A percentile compares a stretch with the other conserved stretches of the same genome.
These are phyloP conservation scores for Curvularia sp. DNA, from an alignment of 2,329 filamentous ascomycete genomes.

Conservation along the genomic window DNA sequence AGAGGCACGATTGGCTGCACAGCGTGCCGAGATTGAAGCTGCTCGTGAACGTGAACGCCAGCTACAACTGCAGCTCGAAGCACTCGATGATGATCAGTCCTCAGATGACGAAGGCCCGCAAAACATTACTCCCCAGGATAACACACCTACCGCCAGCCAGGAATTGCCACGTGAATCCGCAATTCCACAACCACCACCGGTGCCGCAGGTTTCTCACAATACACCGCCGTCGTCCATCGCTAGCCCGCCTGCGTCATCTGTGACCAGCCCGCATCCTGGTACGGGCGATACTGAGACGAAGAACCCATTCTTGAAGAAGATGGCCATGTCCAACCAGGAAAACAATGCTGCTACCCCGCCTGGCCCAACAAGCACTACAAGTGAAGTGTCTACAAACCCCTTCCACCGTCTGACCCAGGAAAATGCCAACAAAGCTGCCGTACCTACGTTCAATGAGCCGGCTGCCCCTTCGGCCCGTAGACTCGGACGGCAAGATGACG, in stretches of 20 bases:
- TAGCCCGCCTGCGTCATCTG: constrained; percentile 57
- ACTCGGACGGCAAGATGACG: constrained; percentile 65
- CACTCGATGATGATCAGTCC: constrained; percentile 68
- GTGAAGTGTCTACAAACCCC: constrained; percentile 77
- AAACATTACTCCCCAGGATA: constrained; percentile 69
- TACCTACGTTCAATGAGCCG: constrained; percentile 52
- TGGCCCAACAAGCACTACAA: constrained; percentile 50
- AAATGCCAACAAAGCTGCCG: constrained; percentile 57
- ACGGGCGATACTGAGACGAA: constrained; percentile 77
- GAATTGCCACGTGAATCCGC: constrained; percentile 54
- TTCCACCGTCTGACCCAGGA: constrained; percentile 87
- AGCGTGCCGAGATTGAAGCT: constrained; percentile 89
- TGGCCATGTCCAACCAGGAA: constrained; percentile 71
- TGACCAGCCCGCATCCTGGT: constrained; percentile 58
- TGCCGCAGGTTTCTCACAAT: constrained; percentile 45
- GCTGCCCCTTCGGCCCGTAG: constrained; percentile 59
- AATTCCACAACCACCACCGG: constrained; percentile 58
- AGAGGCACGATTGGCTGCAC: constrained; percentile 80
- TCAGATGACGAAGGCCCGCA: constrained; percentile 80
- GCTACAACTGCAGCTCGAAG: constrained; percentile 85
- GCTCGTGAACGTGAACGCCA: constrained; percentile 89
- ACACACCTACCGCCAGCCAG: constrained; percentile 65
- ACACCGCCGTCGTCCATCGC: constrained; percentile 58
- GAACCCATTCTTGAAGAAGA: constrained; percentile 93
- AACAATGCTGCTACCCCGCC: constrained; percentile 53